Base-by-base conservation (phyloP, 2,329 filamentous ascomycete species). In the Fusarium sp. region DNA sequence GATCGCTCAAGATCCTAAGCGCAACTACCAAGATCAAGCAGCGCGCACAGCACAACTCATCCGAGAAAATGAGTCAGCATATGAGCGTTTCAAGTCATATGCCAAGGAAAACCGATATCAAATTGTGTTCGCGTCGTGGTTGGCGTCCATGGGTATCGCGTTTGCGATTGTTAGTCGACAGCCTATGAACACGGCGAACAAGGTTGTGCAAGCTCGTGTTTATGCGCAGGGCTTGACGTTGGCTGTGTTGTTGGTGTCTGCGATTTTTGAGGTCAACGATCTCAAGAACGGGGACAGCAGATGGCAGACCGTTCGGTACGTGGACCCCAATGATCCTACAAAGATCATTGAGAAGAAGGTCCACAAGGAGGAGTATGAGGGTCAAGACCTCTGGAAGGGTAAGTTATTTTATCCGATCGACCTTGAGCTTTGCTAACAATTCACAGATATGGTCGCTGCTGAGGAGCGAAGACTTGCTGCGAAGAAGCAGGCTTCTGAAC, bases 351-450 rank as follows among this genome's bases (percentile, higher is more conserved):
- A 97, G 88, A 95, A 95, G 89, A 91, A 86, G 84, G 88, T 96
- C 60, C 93, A 97, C 82, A 93, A 94, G 84, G 94, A 97, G 85
- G 87, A 93, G 69, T 96, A 97, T 81, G 88, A 91, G 79, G 93
- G 94, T 42, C 93, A 97, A 84, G 95, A 98, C 82, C 87, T 98
- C 77, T 99, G 96, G 96, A 96, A 90, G 86, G 92, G 91, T 93
- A 83, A 80, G 89, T 57, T 0, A 5, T 3, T 8, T 16, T 2
- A 7, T 21, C 8, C 8, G 3, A 45, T 10, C 5, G 18, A 27
- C 1, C 18, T 27, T 25, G 23, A 25, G 18, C 18, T 25, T 6
- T 25, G 42, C 44, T 73, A 72, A 65, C 74, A 46, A 16, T 49
- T 21, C n/a, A 35, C 75, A 93, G 92, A 95, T 77, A 95, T 95